Base-by-base conservation (phyloP, 2,329 filamentous ascomycete species). In the Periconia sp. region DNA sequence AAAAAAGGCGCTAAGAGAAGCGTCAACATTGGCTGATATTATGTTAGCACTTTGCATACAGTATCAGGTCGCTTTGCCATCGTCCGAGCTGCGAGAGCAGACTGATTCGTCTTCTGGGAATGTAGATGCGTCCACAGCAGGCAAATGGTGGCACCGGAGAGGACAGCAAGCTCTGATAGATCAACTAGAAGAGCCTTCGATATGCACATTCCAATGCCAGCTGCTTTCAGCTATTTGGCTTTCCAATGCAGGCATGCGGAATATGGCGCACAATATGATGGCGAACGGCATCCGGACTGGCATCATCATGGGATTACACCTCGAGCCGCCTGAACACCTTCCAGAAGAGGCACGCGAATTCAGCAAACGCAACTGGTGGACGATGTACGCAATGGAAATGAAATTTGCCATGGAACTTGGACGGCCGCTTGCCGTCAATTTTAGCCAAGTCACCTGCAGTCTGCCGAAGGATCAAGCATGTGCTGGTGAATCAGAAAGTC, bases 11-110 rank as follows among this genome's bases (percentile, higher is more conserved):
- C 31, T 43, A 5, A 67, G 78, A 5, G 71, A 71, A 39, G 65
- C 72, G 2, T 81, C 78, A 3, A 71, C 78, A 2, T 65, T 81
- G 0, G 74, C 78, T 1, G 79, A 81, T 43, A 79, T 81, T 17
- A 61, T 80, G 23, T 56, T 81, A 12, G 78, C 78, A 0, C 42
- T 81, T 8, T 77, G 74, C 46, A 75, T 81, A 66, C 78, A 81
- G 56, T 73, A 75, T 26, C 71, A 72, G 12, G 59, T 71, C 5
- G 48, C 61, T 5, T 52, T 54, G 38, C 18, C 36, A 50, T n/a
- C n/a, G n/a, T n/a, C n/a, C n/a, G n/a, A n/a, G n/a, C n/a, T n/a
- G n/a, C n/a, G n/a, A n/a, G n/a, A n/a, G n/a, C n/a, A n/a, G n/a
- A n/a, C n/a, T n/a, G n/a, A n/a, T n/a, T n/a, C n/a, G n/a, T n/a